These are phyloP conservation scores for Populus euphratica DNA, from an alignment of 345 rosid species.

Conservation along the genomic window DNA sequence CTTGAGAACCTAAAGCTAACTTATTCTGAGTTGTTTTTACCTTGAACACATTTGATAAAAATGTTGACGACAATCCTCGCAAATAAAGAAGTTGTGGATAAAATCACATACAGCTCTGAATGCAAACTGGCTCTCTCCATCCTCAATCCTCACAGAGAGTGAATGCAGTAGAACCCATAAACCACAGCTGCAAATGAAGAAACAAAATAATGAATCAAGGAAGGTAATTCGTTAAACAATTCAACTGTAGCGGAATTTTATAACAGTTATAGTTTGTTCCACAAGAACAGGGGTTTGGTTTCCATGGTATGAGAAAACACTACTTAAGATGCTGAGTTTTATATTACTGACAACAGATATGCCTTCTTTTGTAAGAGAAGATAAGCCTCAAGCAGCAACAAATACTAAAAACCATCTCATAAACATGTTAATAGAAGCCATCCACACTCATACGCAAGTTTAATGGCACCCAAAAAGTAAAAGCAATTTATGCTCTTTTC, in stretches of 20 bases:
- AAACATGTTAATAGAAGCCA: too few species aligned
- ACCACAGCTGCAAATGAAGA: constrained; percentile 67
- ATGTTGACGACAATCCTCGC: constrained; percentile 95
- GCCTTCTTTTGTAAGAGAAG: too few species aligned
- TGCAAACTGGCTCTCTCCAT: constrained; percentile 84
- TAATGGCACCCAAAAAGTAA: too few species aligned
- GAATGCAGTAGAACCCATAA: constrained; percentile 96
- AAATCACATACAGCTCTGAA: constrained; percentile 77
- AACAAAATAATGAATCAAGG: constrained; percentile 6
- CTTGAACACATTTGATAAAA: constrained; percentile 85
- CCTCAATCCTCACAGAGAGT: constrained; percentile 77
- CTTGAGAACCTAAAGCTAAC: neutral
- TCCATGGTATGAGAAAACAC: neutral
- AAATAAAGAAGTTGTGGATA: constrained; percentile 80
- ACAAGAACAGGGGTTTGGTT: neutral
- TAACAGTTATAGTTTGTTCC: neutral
- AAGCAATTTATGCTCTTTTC: too few species aligned
- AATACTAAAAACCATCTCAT: too few species aligned
- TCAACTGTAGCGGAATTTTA: neutral
- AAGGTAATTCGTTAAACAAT: neutral
- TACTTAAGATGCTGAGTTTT: neutral
- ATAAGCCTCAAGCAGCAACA: neutral
- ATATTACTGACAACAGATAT: neutral
- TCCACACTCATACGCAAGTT: neutral
- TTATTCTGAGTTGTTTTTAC: constrained; percentile 36